Percentiles rank a stretch among this genome's conserved stretches.
Conservation (phyloP, 2,329 filamentous ascomycete genomes). For the Venturia effusa region DNA sequence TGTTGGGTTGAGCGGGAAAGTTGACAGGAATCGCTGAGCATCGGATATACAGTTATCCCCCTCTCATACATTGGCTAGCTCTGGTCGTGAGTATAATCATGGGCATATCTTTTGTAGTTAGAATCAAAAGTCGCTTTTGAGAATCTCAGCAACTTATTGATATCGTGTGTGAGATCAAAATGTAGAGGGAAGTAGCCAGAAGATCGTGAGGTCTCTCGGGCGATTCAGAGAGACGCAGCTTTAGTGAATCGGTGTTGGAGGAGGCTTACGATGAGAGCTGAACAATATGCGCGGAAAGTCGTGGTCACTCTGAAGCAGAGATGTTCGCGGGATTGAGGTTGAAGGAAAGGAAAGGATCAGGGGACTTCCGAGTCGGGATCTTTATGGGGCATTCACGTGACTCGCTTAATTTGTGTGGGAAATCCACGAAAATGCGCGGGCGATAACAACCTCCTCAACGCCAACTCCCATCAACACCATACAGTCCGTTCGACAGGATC, state of each 20-base stretch:
- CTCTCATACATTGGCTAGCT: background rate
- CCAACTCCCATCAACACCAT: constrained; percentile 1
- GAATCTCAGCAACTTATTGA: too few relatives aligned
- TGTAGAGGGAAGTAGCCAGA: too few relatives aligned
- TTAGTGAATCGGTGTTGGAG: too few relatives aligned
- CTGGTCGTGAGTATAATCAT: background rate
- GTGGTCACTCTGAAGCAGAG: too few relatives aligned
- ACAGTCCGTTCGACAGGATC: constrained; percentile 5
- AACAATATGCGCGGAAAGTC: too few relatives aligned
- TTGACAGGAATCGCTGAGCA: background rate
- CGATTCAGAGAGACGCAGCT: too few relatives aligned
- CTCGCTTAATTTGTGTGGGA: background rate
- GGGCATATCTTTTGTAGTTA: too few relatives aligned
- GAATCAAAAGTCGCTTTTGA: too few relatives aligned
- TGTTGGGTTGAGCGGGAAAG: background rate
- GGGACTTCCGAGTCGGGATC: background rate
- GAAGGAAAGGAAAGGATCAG: background rate
- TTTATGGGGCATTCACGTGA: background rate
- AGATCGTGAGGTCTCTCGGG: too few relatives aligned
- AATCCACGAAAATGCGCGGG: background rate
- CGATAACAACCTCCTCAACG: background rate
- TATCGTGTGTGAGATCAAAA: too few relatives aligned
- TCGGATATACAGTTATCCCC: too few relatives aligned
- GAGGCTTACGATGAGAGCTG: too few relatives aligned
- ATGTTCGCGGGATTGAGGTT: background rate